Evolutionary conservation across 2,329 filamentous ascomycete genomes (phyloP).

Genomic region (Dactylellina drechsleri): DNA sequence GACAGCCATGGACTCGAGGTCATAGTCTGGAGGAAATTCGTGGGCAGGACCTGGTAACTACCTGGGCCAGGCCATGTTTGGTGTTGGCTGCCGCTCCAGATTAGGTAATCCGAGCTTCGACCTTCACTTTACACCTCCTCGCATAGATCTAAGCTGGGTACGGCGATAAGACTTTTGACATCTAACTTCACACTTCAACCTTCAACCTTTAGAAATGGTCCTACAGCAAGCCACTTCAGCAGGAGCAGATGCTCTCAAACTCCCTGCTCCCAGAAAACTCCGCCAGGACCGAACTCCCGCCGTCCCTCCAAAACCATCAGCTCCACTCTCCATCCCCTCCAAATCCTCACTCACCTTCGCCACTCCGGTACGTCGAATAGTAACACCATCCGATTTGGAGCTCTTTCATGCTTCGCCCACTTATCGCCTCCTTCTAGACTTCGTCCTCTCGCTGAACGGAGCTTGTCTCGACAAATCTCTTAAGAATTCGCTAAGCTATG

Average conservation of each 20-base stretch:
- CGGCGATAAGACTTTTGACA: neutral
- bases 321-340: constrained; percentile 71
- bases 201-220: constrained; percentile 29
- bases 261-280: constrained; percentile 44
- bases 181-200: constrained; percentile 9
- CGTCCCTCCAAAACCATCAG: constrained; percentile 50
- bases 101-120: neutral
- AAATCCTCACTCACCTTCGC: constrained; percentile 71
- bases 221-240: constrained; percentile 10
- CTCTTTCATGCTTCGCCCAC: constrained; percentile 82
- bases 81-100: neutral
- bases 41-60: too few relatives aligned
- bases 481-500: constrained; percentile 68
- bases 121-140: neutral
- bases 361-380: constrained; percentile 78
- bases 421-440: constrained; percentile 79
- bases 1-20: too few relatives aligned
- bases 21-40: too few relatives aligned
- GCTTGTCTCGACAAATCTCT: constrained; percentile 72
- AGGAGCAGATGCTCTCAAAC: constrained; percentile 26
- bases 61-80: too few relatives aligned
- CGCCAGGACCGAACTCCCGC: constrained; percentile 53
- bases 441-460: constrained; percentile 87
- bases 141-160: neutral
- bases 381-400: constrained; percentile 81